Conservation (phyloP, 176 grass and related monocot genomes). For the Triticum urartu region DNA sequence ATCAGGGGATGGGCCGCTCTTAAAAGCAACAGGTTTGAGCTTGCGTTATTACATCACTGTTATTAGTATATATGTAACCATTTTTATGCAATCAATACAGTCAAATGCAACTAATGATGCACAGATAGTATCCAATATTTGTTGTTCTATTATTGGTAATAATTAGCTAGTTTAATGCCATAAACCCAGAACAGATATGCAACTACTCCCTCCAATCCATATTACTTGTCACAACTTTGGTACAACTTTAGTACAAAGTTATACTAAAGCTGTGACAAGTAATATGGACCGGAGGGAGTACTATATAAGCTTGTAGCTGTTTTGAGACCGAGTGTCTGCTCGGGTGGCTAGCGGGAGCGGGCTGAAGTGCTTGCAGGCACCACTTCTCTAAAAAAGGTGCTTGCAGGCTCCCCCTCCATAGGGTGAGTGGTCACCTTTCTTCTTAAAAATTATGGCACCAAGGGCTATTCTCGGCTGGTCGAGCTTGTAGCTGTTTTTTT, state of each 20-base stretch:
- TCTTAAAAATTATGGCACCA: too few relatives aligned
- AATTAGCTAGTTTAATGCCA: neutral
- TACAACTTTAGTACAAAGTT: too few relatives aligned
- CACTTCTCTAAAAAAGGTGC: too few relatives aligned
- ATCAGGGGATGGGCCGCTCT: conserved; percentile 51
- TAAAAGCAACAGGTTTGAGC: conserved; percentile 74
- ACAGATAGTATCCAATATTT: neutral
- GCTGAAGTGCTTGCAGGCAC: too few relatives aligned
- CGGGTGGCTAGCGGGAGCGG: neutral
- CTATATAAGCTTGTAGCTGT: neutral
- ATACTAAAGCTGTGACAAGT: too few relatives aligned
- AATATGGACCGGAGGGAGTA: neutral
- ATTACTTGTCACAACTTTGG: too few relatives aligned
- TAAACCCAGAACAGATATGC: neutral
- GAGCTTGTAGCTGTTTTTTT: neutral
- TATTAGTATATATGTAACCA: conserved; percentile 1
- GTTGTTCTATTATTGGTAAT: neutral
- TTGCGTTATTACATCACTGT: conserved; percentile 18
- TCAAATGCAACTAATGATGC: neutral
- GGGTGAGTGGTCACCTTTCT: neutral
- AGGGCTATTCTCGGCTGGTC: too few relatives aligned
- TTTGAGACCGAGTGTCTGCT: neutral
- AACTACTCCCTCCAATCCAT: neutral
- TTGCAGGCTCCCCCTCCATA: too few relatives aligned
- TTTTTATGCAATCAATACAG: conserved; percentile 9